Evolutionary conservation across 2,329 filamentous ascomycete species (phyloP).

Genomic region (Cladobotryum protrusum): DNA sequence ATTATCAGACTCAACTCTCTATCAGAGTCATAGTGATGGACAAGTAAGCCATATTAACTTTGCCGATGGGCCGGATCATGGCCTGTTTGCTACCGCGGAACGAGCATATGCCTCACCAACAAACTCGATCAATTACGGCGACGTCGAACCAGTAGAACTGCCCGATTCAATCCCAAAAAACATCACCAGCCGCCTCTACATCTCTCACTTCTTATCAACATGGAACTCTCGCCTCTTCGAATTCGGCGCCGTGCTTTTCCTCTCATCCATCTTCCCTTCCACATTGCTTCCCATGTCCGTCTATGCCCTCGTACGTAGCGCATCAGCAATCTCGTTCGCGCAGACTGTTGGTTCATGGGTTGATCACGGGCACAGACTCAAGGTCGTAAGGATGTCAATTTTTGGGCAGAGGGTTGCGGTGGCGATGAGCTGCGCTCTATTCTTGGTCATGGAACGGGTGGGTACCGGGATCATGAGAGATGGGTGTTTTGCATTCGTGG

Average conservation of each 20-base stretch:
- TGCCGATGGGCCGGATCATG: too few species aligned
- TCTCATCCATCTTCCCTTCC: conserved; percentile 48
- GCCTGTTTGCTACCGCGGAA: too few species aligned
- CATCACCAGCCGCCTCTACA: conserved; percentile 37
- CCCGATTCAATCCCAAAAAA: too few species aligned
- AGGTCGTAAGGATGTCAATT: conserved; percentile 46
- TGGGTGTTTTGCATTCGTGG: conserved; percentile 26
- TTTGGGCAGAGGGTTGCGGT: conserved; percentile 38
- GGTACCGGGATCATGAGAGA: background rate
- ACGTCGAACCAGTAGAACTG: too few species aligned
- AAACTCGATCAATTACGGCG: too few species aligned
- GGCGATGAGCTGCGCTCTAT: conserved; percentile 40
- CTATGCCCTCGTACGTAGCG: conserved; percentile 59
- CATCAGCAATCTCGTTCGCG: conserved; percentile 52
- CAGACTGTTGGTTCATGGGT: conserved; percentile 53
- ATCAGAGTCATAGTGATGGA: too few species aligned
- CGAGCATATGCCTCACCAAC: too few species aligned
- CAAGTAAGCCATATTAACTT: too few species aligned
- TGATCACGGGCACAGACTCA: conserved; percentile 47
- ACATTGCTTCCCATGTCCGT: conserved; percentile 61
- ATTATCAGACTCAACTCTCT: too few species aligned
- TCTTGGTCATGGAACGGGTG: conserved; percentile 19
- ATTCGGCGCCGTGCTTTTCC: conserved; percentile 54
- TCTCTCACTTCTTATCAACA: conserved; percentile 55
- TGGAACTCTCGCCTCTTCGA: conserved; percentile 62